Evolutionary conservation across 371 early-diverging fungal species (phyloP), one percentile per base, ranked within the genome.

Genomic region (Mortierella polycephala): DNA sequence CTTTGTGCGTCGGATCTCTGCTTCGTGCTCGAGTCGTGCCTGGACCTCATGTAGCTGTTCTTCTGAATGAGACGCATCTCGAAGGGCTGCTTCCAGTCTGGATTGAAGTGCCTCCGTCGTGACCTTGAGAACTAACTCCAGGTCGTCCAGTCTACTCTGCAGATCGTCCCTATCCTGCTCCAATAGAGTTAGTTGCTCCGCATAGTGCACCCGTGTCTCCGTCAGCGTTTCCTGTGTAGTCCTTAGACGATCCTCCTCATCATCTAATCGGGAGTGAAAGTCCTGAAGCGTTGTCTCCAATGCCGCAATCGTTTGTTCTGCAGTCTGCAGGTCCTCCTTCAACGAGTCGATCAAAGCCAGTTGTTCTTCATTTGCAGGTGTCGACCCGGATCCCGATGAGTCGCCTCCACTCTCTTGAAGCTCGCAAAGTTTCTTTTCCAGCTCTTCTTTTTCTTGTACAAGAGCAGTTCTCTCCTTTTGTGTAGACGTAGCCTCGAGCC

Each of bases 91-190:
- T 49, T 76, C 71, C 14, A 76, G 58, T 16, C 64, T 76, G 52
- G 71, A 62, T 18, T 61, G 66, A n/a, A 71, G 64, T 1, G 73
- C 60, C 16, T 79, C 73, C 0, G 79, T 79, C 12, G 79, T 61
- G 30, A 64, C 63, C 46, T 64, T 64, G 30, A 68, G 30, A 21
- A 72, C 57, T 4, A 60, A 21, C 42, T 79, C 79, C 40, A 73
- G 42, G 30, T 72, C 79, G 7, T 68, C 69, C 21, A 79, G 39
- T 13, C 69, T 64, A 11, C 30, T 40, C 20, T 79, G 67, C 39
- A 79, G 66, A 12, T 61, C 51, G 37, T 79, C 73, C n/a, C 79
- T 61, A 10, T 79, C 79, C 10, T 60, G 69, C 23, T 72, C 69
- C 50, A 79, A 46, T 1, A 58, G 40, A 6, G 37, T 41, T 37